A percentile compares a stretch with the other conserved stretches of the same genome.
phyloP scores from a whole-genome alignment of 2,329 filamentous ascomycete species.

The Fusarium phyllophilum region DNA sequence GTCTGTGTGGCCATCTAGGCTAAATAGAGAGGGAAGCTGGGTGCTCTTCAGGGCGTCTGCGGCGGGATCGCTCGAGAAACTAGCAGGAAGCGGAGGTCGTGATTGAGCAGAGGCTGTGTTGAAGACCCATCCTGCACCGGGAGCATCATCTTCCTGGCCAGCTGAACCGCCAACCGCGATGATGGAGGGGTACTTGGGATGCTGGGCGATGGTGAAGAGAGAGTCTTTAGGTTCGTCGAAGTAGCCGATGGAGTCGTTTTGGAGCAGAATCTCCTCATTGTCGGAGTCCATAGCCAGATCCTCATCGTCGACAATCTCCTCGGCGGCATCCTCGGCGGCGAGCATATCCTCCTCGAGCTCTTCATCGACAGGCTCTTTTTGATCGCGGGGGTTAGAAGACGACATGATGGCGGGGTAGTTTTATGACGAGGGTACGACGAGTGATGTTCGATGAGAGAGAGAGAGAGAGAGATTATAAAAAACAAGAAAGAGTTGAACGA shows the following conservation, averaged over 20 bases:
- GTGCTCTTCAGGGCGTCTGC: slow-evolving; percentile 61
- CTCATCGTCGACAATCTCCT: slow-evolving; percentile 76
- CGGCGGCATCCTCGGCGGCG: slow-evolving; percentile 72
- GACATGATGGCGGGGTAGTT: slow-evolving; percentile 48
- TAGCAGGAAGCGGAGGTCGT: slow-evolving; percentile 77
- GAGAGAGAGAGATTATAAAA: neutral
- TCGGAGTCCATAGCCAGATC: slow-evolving; percentile 86
- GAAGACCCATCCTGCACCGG: slow-evolving; percentile 87
- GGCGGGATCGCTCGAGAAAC: slow-evolving; percentile 74
- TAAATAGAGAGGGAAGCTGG: slow-evolving; percentile 72
- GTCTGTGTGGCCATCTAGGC: slow-evolving; percentile 90
- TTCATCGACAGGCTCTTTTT: slow-evolving; percentile 40
- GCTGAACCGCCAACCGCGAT: slow-evolving; percentile 86
- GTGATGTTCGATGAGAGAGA: neutral
- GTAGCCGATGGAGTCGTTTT: slow-evolving; percentile 93
- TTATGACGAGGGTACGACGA: neutral
- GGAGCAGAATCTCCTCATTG: slow-evolving; percentile 79
- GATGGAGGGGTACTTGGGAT: slow-evolving; percentile 80
- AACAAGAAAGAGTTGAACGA: neutral
- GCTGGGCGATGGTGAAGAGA: slow-evolving; percentile 94
- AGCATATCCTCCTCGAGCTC: slow-evolving; percentile 54
- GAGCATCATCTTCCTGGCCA: slow-evolving; percentile 66
- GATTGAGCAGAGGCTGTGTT: slow-evolving; percentile 73
- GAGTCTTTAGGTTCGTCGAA: slow-evolving; percentile 92
- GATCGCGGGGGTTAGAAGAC: slow-evolving; percentile 42